These are phyloP conservation scores for Solanum medicagineum DNA, from an alignment of 257 asterid species.

Conservation along the genomic window DNA sequence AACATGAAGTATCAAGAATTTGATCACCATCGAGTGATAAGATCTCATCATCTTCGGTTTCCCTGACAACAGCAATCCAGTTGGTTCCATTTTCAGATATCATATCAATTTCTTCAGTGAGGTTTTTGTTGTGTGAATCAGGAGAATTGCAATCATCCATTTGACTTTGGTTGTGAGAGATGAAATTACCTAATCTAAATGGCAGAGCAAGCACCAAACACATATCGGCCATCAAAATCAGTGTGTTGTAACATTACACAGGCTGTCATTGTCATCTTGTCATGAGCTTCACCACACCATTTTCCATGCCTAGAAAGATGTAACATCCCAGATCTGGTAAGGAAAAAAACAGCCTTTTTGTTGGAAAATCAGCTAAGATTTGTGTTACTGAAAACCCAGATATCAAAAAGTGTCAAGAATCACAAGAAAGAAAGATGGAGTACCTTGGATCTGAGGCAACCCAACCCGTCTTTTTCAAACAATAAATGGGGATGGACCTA, in stretches of 20 bases:
- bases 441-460: conserved; percentile 95
- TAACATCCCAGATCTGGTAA: conserved; percentile 32
- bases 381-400: conserved; percentile 17
- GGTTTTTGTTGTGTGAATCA: conserved; percentile 6
- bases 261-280: conserved; percentile 45
- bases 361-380: not conserved
- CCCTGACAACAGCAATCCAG: conserved; percentile 29
- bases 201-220: conserved; percentile 43
- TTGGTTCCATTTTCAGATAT: conserved; percentile 14
- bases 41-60: conserved; percentile 47
- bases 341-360: conserved; percentile 19
- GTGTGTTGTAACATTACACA: conserved; percentile 20
- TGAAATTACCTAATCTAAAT: conserved; percentile 39
- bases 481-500: conserved; percentile 3
- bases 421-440: conserved; percentile 50
- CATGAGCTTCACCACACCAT: conserved; percentile 7
- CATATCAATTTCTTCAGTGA: conserved; percentile 10
- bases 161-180: conserved; percentile 19
- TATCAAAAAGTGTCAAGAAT: conserved; percentile 27
- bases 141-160: conserved; percentile 21
- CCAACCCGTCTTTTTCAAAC: conserved; percentile 21
- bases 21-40: conserved; percentile 48
- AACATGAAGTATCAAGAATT: conserved; percentile 40
- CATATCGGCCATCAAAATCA: conserved; percentile 44
- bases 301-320: conserved; percentile 24